Conservation (phyloP, 2,329 filamentous ascomycete species). For the Monosporascus ibericus region DNA sequence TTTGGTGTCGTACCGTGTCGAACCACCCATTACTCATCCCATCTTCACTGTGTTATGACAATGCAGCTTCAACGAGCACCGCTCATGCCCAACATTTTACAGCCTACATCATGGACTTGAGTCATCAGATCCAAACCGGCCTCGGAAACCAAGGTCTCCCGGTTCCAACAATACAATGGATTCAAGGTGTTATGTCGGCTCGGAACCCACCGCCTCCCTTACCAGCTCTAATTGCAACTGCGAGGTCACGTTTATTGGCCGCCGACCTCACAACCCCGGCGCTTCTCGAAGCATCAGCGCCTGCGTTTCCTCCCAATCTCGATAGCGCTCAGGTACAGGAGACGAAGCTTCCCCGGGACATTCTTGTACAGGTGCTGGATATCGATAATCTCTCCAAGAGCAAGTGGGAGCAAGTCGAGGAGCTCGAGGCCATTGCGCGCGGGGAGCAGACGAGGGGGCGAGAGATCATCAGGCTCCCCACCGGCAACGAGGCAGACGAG, state of each 20-base stretch:
- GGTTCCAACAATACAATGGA: constrained; percentile 49
- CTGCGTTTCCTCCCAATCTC: constrained; percentile 49
- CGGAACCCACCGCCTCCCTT: constrained; percentile 55
- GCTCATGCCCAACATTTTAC: not conserved
- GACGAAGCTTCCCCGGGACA: constrained; percentile 49
- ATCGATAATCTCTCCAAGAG: constrained; percentile 76
- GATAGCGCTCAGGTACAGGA: constrained; percentile 49
- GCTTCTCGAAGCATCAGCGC: constrained; percentile 37
- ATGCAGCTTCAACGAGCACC: no score
- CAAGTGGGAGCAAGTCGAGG: constrained; percentile 82
- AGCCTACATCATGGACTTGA: constrained; percentile 23
- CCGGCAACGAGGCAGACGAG: constrained; percentile 37
- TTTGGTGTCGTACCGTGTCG: no score
- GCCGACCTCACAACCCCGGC: constrained; percentile 64
- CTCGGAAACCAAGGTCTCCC: constrained; percentile 50
- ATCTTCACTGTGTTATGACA: no score
- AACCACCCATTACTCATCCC: no score
- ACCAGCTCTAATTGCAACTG: constrained; percentile 69
- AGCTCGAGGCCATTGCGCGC: constrained; percentile 65
- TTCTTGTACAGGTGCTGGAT: constrained; percentile 78
- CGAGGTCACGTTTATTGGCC: constrained; percentile 71
- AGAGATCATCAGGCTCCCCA: constrained; percentile 69
- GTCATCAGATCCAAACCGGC: constrained; percentile 45
- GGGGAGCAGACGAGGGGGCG: constrained; percentile 71
- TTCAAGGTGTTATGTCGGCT: constrained; percentile 54